Evolutionary conservation across 768 basidiomycete species (phyloP).

Genomic region (Leucocoprinus leucothites): DNA sequence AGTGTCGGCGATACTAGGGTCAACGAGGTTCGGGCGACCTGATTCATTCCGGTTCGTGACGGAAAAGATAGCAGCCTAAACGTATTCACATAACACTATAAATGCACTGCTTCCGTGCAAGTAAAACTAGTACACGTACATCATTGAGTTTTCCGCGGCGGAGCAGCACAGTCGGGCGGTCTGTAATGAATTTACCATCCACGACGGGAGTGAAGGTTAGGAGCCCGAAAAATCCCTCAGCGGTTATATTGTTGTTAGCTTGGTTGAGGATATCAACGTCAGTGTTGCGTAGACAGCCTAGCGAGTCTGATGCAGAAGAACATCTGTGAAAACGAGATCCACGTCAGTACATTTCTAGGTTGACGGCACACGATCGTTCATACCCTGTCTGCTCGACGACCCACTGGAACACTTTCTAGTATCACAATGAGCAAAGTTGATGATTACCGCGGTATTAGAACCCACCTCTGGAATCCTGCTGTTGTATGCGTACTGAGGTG

Average conservation of each 20-base stretch:
- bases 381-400: constrained; percentile 35
- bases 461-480: constrained; percentile 35
- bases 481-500: constrained; percentile 42
- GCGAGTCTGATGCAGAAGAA: constrained; percentile 24
- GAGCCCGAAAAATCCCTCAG: too few species aligned
- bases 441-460: not conserved
- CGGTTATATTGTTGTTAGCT: constrained; percentile 13
- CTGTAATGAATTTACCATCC: constrained; percentile 43
- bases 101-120: not conserved
- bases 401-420: constrained; percentile 7
- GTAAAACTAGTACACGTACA: constrained; percentile 23
- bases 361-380: not conserved
- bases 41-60: constrained; percentile 39
- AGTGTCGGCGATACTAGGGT: constrained; percentile 21
- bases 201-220: constrained; percentile 43
- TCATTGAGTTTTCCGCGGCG: constrained; percentile 36
- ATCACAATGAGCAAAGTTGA: not conserved
- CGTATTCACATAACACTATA: too few species aligned
- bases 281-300: constrained; percentile 37
- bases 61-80: constrained; percentile 20
- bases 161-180: constrained; percentile 37
- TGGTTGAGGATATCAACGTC: constrained; percentile 32
- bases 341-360: not conserved
- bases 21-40: constrained; percentile 37
- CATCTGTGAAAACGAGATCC: constrained; percentile 32